These are phyloP conservation scores for Cunninghamia lanceolata DNA, from an alignment of 75 land plant species.

Conservation along the genomic window DNA sequence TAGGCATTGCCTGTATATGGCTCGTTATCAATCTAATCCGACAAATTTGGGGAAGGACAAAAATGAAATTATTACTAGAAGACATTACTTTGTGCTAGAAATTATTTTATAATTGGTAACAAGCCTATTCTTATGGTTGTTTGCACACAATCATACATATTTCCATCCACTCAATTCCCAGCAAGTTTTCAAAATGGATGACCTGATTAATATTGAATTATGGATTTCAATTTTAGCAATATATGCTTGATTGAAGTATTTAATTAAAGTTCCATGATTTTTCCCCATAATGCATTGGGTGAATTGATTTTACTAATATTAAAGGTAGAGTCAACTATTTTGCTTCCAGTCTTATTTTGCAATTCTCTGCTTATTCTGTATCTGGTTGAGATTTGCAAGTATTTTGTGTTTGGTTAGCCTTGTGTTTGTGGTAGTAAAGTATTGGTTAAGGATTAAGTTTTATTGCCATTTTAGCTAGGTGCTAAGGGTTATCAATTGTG, in stretches of 20 bases:
- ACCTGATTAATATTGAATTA: background rate
- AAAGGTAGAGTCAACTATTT: background rate
- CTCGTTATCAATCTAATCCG: too few species aligned
- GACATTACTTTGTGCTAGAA: too few species aligned
- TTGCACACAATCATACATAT: background rate
- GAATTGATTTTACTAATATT: background rate
- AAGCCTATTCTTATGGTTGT: background rate
- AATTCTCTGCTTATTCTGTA: background rate
- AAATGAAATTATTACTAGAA: too few species aligned
- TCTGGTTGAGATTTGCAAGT: background rate
- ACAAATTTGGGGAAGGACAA: too few species aligned
- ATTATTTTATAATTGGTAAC: too few species aligned
- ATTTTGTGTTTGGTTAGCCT: background rate
- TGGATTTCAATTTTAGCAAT: background rate
- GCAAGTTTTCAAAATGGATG: background rate
- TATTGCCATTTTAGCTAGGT: background rate
- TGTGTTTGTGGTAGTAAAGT: slow-evolving; percentile 5
- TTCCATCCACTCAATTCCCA: background rate
- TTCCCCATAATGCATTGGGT: background rate
- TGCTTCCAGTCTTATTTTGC: background rate
- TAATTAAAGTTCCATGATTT: background rate
- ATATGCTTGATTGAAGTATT: background rate
- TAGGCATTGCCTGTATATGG: background rate
- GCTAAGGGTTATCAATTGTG: background rate
- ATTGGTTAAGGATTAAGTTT: background rate